Base-by-base conservation (phyloP, 768 basidiomycete genomes). In the Boletellus emodensis region DNA sequence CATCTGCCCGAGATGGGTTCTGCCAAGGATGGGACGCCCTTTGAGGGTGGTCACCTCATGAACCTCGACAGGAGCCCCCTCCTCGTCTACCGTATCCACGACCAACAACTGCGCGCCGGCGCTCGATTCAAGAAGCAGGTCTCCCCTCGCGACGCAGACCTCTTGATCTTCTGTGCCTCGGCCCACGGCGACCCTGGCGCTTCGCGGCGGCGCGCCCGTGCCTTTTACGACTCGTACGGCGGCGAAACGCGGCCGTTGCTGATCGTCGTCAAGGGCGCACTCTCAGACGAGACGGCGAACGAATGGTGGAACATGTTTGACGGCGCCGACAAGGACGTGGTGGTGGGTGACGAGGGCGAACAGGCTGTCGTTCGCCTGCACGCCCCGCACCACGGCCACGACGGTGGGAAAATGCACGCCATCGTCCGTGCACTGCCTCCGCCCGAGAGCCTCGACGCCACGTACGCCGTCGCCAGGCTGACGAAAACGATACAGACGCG, bases 241-340 rank as follows among this genome's bases (percentile, higher is more conserved):
- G 64, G 64, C 38, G 57, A 65, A 13, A 64, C 48, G 22, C 62
- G 65, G 6, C 64, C 64, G 3, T 10, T 65, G 36, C 12, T 67
- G 43, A 54, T 65, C 40, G 46, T 65, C 40, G 62, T 62, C 35
- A 49, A 35, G 48, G 65, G 53, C 17, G 62, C 60, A 2, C 28
- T 6, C 17, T 60, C 64, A 13, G 57, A 61, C 17, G 50, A 56
- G 26, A 17, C 17, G 9, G 64, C 65, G 13, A 4, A 30, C 22
- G 54, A 45, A 28, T 64, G 62, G 64, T 65, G 64, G 64, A 45
- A 47, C 17, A 11, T 39, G 24, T 42, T 48, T 4, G 48, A 53
- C 12, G 49, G 53, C 2, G 33, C 34, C 13, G 48, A 62, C 17
- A 46, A 36, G 44, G 45, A 56, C 37, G 42, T 26, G 11, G 36